A percentile compares a stretch with the other conserved stretches of the same genome.
Conservation (phyloP, 306 rosid genomes). For the Prunus padus region DNA sequence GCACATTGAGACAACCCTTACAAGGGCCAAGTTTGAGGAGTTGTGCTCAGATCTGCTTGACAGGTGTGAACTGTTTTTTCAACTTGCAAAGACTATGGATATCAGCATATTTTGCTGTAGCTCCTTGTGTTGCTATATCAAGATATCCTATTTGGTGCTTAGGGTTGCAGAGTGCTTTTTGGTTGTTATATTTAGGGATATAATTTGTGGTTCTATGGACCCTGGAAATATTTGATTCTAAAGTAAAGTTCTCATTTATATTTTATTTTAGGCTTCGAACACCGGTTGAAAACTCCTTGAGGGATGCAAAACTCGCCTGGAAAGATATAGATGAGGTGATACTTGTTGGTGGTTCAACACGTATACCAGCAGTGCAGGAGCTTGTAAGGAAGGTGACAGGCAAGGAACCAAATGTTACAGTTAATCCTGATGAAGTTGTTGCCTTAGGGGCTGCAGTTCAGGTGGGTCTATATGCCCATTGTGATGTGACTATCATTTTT, state of each 20-base stretch:
- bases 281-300: slow-evolving; percentile 86
- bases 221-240: background rate
- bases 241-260: background rate
- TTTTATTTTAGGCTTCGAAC: slow-evolving; percentile 58
- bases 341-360: slow-evolving; percentile 79
- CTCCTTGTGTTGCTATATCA: background rate
- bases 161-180: background rate
- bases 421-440: slow-evolving; percentile 92
- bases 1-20: slow-evolving; percentile 89
- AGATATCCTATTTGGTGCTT: background rate
- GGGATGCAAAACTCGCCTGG: slow-evolving; percentile 90
- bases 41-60: slow-evolving; percentile 91
- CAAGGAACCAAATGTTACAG: slow-evolving; percentile 77
- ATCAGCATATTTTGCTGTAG: background rate
- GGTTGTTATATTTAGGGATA: background rate
- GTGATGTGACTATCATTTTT: background rate
- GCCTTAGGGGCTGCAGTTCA: slow-evolving; percentile 91
- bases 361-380: slow-evolving; percentile 78
- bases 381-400: slow-evolving; percentile 73
- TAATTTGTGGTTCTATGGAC: background rate
- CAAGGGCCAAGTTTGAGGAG: slow-evolving; percentile 93
- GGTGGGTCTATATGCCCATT: slow-evolving; percentile 26
- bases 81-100: background rate
- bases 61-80: slow-evolving; percentile 44
- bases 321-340: slow-evolving; percentile 88